Evolutionary conservation across 441 rosid genomes (phyloP).

Genomic region (Geranium incanum): DNA sequence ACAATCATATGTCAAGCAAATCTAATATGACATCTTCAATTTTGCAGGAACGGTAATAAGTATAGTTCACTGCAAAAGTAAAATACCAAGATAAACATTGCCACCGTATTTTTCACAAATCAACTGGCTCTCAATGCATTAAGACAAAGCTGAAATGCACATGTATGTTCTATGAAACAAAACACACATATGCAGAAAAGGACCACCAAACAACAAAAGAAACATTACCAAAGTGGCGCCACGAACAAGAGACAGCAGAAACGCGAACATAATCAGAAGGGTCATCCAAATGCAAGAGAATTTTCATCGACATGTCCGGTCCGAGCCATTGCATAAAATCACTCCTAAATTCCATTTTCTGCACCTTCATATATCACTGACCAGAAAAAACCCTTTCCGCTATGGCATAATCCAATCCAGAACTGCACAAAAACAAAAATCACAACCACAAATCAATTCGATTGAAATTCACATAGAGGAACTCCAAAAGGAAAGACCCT

Average conservation of each 20-base stretch:
- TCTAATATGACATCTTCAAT: background rate
- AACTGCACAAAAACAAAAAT: background rate
- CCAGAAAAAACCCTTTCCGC: conserved; percentile 6
- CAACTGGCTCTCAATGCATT: background rate
- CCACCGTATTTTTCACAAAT: background rate
- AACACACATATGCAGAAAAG: background rate
- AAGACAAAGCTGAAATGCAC: background rate
- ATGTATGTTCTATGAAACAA: background rate
- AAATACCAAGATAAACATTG: background rate
- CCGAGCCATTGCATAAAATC: conserved; percentile 38
- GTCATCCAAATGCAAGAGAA: conserved; percentile 38
- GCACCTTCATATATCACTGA: background rate
- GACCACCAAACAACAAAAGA: background rate
- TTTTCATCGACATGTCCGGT: conserved; percentile 27
- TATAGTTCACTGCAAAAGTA: background rate
- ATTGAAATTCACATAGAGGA: no score
- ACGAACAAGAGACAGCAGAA: conserved; percentile 33
- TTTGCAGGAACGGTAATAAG: background rate
- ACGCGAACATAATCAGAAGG: conserved; percentile 44
- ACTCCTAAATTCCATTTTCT: conserved; percentile 25
- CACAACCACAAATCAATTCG: background rate
- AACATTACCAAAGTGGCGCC: conserved; percentile 38
- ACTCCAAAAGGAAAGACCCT: background rate
- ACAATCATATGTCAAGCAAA: background rate
- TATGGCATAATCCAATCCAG: conserved; percentile 4